These are phyloP conservation scores for Solanum megistacrolobum DNA, from an alignment of 257 asterid species.

Conservation along the genomic window DNA sequence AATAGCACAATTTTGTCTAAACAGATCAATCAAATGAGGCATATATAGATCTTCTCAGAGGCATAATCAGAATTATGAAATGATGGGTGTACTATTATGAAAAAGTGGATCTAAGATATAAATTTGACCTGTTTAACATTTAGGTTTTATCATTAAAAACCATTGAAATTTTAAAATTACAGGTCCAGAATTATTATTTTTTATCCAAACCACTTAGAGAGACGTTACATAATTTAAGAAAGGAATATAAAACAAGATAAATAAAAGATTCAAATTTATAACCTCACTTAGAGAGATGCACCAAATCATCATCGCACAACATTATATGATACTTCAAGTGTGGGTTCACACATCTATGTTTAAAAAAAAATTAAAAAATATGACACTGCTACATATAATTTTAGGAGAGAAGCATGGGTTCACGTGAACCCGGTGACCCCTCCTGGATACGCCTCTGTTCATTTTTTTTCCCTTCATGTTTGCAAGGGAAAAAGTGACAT, in stretches of 20 bases:
- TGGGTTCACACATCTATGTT: neutral
- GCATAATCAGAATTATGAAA: neutral
- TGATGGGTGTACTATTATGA: neutral
- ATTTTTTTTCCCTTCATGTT: neutral
- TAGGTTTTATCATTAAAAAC: too few relatives aligned
- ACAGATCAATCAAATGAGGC: too few relatives aligned
- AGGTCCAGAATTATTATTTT: too few relatives aligned
- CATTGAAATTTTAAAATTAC: too few relatives aligned
- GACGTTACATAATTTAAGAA: fast-evolving
- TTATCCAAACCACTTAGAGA: neutral
- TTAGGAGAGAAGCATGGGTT: fast-evolving
- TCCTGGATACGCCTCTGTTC: neutral
- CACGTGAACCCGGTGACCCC: neutral
- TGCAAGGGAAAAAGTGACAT: neutral
- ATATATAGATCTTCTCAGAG: too few relatives aligned
- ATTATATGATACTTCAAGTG: neutral
- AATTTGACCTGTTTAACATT: too few relatives aligned
- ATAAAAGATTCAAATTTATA: too few relatives aligned
- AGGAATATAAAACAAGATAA: neutral
- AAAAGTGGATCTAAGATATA: neutral
- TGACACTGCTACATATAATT: neutral
- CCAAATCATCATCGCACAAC: neutral
- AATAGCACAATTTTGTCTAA: neutral
- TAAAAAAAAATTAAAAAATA: too few relatives aligned
- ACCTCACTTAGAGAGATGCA: too few relatives aligned